Percentiles rank a stretch among this genome's conserved stretches.
Conservation (phyloP, 495 filamentous ascomycete genomes). For the Penicillium maclennaniae region DNA sequence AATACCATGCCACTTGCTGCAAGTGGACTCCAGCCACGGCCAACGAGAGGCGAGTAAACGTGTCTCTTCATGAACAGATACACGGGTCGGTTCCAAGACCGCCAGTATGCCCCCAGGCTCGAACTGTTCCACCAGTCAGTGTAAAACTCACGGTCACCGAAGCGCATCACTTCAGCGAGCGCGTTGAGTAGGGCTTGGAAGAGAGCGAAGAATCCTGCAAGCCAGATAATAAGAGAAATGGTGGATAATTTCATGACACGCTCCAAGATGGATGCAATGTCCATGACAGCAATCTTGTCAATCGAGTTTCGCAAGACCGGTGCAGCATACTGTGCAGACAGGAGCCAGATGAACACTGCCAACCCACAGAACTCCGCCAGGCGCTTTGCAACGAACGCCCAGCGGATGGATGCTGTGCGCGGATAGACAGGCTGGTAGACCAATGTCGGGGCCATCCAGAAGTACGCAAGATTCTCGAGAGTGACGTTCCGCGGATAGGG, state of each 20-base stretch:
- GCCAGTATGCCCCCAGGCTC: constrained; percentile 84
- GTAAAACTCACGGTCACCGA: constrained; percentile 93
- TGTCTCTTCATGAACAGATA: constrained; percentile 94
- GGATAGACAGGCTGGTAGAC: constrained; percentile 98
- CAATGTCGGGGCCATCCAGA: constrained; percentile 95
- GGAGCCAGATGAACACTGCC: constrained; percentile 86
- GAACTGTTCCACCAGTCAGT: constrained; percentile 96
- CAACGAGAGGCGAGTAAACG: constrained; percentile 79
- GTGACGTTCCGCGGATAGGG: constrained; percentile 91
- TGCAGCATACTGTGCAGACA: constrained; percentile 86
- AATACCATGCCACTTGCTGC: constrained; percentile 77
- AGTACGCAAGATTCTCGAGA: constrained; percentile 79
- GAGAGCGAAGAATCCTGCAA: constrained; percentile 92
- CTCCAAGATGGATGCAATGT: constrained; percentile 79
- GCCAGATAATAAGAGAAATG: constrained; percentile 90
- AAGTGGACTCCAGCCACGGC: constrained; percentile 67
- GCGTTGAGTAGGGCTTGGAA: constrained; percentile 91
- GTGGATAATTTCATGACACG: constrained; percentile 91
- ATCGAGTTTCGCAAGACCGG: constrained; percentile 86
- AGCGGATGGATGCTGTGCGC: constrained; percentile 69
- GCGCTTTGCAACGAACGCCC: constrained; percentile 81
- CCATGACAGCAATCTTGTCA: constrained; percentile 74
- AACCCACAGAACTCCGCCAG: constrained; percentile 70
- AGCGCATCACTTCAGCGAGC: constrained; percentile 82
- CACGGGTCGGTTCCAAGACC: constrained; percentile 95